Evolutionary conservation across 176 grass and related monocot genomes (phyloP).

Genomic region (Zoysia pacifica): DNA sequence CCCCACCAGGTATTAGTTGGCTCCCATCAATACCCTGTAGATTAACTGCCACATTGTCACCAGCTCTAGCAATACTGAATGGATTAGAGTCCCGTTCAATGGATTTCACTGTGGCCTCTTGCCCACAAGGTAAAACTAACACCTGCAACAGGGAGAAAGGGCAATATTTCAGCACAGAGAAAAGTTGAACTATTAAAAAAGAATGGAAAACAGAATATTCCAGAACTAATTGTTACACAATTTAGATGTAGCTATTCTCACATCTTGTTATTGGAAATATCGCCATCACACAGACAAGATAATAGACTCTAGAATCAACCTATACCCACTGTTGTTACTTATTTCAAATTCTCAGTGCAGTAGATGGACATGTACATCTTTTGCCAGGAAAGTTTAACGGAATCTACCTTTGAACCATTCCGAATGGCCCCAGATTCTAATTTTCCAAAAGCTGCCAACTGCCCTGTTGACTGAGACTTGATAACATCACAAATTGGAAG

Average conservation of each 20-base stretch:
- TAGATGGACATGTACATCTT: not conserved
- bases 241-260: conserved; percentile 7
- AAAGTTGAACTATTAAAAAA: conserved; percentile 29
- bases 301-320: conserved; percentile 21
- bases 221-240: conserved; percentile 4
- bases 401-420: conserved; percentile 81
- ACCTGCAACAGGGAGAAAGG: conserved; percentile 55
- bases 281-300: conserved; percentile 16
- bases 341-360: conserved; percentile 9
- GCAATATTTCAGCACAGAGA: conserved; percentile 21
- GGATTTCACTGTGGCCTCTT: conserved; percentile 62
- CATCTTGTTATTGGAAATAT: conserved; percentile 19
- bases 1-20: conserved; percentile 64
- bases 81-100: conserved; percentile 74
- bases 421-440: conserved; percentile 87
- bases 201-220: not conserved
- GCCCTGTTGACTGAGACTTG: conserved; percentile 74
- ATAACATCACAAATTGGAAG: conserved; percentile 99
- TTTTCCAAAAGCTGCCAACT: conserved; percentile 89
- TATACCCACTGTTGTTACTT: conserved; percentile 5
- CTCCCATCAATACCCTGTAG: conserved; percentile 59
- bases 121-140: conserved; percentile 68
- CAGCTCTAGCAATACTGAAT: conserved; percentile 75
- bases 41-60: conserved; percentile 71
- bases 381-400: not conserved